Conservation (phyloP, 2,329 filamentous ascomycete species). For the Fusarium sp. region DNA sequence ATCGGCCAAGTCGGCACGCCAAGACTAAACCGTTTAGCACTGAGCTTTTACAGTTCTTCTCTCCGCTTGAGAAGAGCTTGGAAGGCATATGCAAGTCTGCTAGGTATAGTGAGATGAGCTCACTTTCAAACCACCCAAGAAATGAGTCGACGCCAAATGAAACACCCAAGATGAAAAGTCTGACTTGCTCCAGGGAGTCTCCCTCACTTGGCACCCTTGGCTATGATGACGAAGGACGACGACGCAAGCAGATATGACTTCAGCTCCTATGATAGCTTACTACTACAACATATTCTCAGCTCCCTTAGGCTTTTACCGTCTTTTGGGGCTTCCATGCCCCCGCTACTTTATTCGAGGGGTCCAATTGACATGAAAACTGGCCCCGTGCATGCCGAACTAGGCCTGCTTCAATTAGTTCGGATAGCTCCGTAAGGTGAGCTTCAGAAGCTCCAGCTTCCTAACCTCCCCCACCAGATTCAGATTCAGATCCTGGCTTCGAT, state of each 20-base stretch:
- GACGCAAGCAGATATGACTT: not conserved
- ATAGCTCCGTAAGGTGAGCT: constrained; percentile 3
- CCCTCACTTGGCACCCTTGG: not conserved
- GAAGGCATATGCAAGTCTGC: not conserved
- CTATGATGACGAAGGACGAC: not conserved
- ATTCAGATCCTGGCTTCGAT: constrained; percentile 1
- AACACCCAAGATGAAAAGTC: not conserved
- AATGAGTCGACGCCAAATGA: not conserved
- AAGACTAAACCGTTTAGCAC: not conserved
- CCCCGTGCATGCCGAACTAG: not conserved
- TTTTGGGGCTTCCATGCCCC: not conserved
- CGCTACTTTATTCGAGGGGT: not conserved
- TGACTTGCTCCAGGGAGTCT: not conserved
- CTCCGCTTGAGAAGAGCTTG: not conserved
- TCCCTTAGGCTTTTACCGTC: not conserved
- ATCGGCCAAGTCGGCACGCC: not conserved
- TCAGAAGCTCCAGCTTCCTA: not conserved
- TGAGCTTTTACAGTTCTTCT: not conserved
- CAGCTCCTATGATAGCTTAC: constrained; percentile 8
- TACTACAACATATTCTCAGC: not conserved
- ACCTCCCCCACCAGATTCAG: not conserved
- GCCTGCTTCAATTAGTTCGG: not conserved
- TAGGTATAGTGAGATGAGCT: not conserved
- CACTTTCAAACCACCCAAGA: not conserved
- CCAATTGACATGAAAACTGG: constrained; percentile 2